A percentile compares a stretch with the other conserved stretches of the same genome.
phyloP scores from a whole-genome alignment of 805 yeast genomes.

The Saturnispora dispora region DNA sequence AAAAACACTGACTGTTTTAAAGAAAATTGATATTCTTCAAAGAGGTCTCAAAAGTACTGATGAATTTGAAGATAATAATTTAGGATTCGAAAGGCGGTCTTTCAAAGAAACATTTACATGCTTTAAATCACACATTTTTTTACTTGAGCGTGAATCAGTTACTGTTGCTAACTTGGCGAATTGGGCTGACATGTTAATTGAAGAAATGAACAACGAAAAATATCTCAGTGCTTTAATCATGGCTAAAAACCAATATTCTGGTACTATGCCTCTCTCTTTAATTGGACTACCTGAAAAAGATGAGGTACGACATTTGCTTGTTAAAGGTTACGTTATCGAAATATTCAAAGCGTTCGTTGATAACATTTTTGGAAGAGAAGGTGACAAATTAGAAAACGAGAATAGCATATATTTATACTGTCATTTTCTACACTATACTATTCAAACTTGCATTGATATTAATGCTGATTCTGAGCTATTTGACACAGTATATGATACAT shows the following conservation, averaged over 20 bases:
- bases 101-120: constrained; percentile 28
- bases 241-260: constrained; percentile 45
- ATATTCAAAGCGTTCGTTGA: constrained; percentile 46
- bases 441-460: constrained; percentile 34
- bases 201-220: constrained; percentile 37
- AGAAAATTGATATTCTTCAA: constrained; percentile 30
- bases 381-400: constrained; percentile 3
- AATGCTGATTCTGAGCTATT: constrained; percentile 27
- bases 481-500: constrained; percentile 39
- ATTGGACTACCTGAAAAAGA: constrained; percentile 48
- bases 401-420: constrained; percentile 16
- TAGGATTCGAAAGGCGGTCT: constrained; percentile 12
- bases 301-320: constrained; percentile 35
- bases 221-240: constrained; percentile 49
- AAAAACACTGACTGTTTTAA: constrained; percentile 29
- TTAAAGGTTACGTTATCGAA: constrained; percentile 46
- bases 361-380: constrained; percentile 29
- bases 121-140: constrained; percentile 39
- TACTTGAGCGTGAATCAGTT: constrained; percentile 45
- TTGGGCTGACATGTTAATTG: constrained; percentile 61
- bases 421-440: constrained; percentile 29
- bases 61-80: constrained; percentile 9
- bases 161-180: constrained; percentile 49
- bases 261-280: constrained; percentile 39
- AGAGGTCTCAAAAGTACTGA: constrained; percentile 28